Base-by-base conservation (phyloP, 192 early-diverging fungal genomes). In the Podila minutissima region DNA sequence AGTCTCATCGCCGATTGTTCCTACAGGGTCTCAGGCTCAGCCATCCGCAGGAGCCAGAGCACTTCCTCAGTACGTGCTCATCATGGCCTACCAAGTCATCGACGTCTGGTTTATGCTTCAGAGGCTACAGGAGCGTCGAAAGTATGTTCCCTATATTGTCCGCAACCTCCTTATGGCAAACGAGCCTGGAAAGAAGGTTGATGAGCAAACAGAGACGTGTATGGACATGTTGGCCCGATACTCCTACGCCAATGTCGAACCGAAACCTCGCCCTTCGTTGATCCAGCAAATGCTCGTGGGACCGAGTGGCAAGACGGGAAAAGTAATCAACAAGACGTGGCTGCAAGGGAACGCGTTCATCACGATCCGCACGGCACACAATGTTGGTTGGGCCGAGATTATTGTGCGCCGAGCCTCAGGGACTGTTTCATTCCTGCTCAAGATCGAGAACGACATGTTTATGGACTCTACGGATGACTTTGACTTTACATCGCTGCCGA, bases 61-160 rank as follows among this genome's bases (percentile, higher is more conserved):
- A 8, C 88, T 95, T 20, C 79, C 79, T 17, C 93, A 94, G 62
- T 98, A 97, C 71, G 92, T 96, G 51, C 68, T 94, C 7, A 91
- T 93, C n/a, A 89, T 98, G 88, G 97, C 96, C 9, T 98, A 97
- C 83, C 94, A 97, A 69, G 94, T 97, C 1, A 92, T 98, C 35
- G 90, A 93, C 33, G 88, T 92, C 53, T 98, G 95, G 94, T 98
- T 96, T 73, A 89, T 95, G 64, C 91, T 91, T 20, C 84, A 97
- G 57, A 84, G 89, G n/a, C 82, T 95, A 1, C 66, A 82, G 1
- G 92, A 97, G 64, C 91, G 96, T 37, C 85, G 88, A 28, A 92
- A 93, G 59, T 93, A 93, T 74, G 92, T 98, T 4, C 88, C 93
- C 17, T 91, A 91, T 55, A 93, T 99, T 35, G 78, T 98, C 24